A percentile compares a stretch with the other conserved stretches of the same genome.
These are phyloP conservation scores for Boletales sp. DNA, from an alignment of 768 basidiomycete genomes.

Conservation along the genomic window DNA sequence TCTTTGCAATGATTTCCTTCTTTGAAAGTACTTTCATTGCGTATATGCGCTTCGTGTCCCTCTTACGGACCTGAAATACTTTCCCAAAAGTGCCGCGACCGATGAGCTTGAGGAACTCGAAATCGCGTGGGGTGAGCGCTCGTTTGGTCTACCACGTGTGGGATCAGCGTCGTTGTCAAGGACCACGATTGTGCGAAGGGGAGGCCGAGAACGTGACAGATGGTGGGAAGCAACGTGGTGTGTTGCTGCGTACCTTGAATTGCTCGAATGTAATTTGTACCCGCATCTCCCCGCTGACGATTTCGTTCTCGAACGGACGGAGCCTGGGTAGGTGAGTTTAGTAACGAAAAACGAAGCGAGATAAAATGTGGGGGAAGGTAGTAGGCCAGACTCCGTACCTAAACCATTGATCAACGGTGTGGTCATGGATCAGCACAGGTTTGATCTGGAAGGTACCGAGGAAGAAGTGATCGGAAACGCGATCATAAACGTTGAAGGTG, in stretches of 20 bases:
- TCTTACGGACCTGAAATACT: constrained; percentile 98
- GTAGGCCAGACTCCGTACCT: constrained; percentile 54
- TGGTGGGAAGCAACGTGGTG: constrained; percentile 22
- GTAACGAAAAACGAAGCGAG: constrained; percentile 10
- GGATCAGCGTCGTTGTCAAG: constrained; percentile 18
- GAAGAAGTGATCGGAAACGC: constrained; percentile 80
- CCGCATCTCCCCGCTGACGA: constrained; percentile 89
- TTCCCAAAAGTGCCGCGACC: constrained; percentile 97
- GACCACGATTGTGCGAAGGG: constrained; percentile 21
- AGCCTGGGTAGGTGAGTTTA: constrained; percentile 45
- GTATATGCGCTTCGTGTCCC: constrained; percentile 97
- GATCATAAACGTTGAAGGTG: constrained; percentile 90
- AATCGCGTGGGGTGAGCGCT: constrained; percentile 89
- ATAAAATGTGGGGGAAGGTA: constrained; percentile 9
- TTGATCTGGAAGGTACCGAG: constrained; percentile 90
- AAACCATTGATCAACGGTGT: constrained; percentile 96
- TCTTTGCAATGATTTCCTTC: constrained; percentile 98
- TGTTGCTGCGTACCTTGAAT: constrained; percentile 56
- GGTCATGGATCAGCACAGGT: constrained; percentile 87
- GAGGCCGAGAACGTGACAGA: constrained; percentile 21
- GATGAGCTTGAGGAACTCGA: constrained; percentile 98
- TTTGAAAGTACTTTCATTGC: constrained; percentile 99
- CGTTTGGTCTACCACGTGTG: constrained; percentile 63
- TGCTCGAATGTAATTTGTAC: constrained; percentile 94
- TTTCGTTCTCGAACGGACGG: constrained; percentile 71